Evolutionary conservation across 768 basidiomycete species (phyloP), one percentile per base, ranked within the genome.

Genomic region (Aureoboletus auriporus): DNA sequence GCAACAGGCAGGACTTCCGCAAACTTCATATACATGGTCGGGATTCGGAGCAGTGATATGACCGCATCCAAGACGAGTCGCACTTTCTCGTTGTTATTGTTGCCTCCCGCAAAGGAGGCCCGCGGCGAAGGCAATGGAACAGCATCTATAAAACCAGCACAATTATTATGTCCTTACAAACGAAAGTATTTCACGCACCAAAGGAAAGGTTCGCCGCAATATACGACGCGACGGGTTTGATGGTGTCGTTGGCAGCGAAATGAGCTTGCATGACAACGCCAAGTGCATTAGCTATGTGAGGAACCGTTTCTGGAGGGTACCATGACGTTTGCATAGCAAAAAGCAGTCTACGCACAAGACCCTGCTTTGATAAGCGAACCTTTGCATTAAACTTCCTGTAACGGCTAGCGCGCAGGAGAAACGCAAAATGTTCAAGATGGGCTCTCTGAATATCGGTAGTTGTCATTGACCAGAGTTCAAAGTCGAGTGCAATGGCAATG

Each of bases 201-300:
- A 78, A 77, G 51, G 86, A 79, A 11, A 93, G 65, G 60, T 87
- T 86, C 0, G 91, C 88, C 2, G 90, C 88, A 8, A 95, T 70
- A 63, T 89, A 95, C 0, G 91, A 86, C 5, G 92, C 80, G 1
- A 93, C 67, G 0, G 94, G 93, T 60, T 93, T 95, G 58, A 95
- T 86, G 0, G 77, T 73, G 41, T 86, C 84, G 26, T 87, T 86
- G 35, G 80, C 76, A 3, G 80, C 77, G 57, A 89, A 91, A n/a
- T 79, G 72, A 0, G 83, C 75, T 58, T 80, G 75, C 44, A 84
- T 75, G 4, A 82, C 77, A 5, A 77, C 71, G 36, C 75, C 77
- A 33, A 93, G 68, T 1, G 84, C 80, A 33, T 82, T 78, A 16
- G 84, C 62, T 7, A 92, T 56, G 43, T 71, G 71, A 0, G 71